These are phyloP conservation scores for Agastache rugosa DNA, from an alignment of 257 asterid genomes.

Conservation along the genomic window DNA sequence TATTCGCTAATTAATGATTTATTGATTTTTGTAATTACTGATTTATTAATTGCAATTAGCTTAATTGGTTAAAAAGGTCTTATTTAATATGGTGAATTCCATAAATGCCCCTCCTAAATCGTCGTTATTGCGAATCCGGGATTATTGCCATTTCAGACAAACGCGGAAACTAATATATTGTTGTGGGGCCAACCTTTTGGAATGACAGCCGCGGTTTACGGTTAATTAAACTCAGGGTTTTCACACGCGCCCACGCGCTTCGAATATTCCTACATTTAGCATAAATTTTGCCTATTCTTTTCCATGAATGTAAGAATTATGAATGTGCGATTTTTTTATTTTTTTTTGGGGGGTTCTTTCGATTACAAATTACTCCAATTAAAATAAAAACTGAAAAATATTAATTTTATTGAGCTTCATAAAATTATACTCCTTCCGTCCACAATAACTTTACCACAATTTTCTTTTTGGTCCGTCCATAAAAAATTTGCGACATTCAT, in stretches of 20 bases:
- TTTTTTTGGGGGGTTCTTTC: background rate
- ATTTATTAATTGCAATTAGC: slow-evolving; percentile 28
- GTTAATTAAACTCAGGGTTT: slow-evolving; percentile 9
- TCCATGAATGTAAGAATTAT: background rate
- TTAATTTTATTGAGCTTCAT: too few species aligned
- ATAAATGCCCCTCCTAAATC: slow-evolving; percentile 48
- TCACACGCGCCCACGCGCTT: slow-evolving; percentile 22
- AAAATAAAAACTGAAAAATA: too few species aligned
- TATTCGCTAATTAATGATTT: background rate
- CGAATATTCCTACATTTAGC: background rate
- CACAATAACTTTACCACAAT: too few species aligned
- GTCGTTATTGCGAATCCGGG: slow-evolving; percentile 41
- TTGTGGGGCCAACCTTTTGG: slow-evolving; percentile 45
- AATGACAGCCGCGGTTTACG: slow-evolving; percentile 41
- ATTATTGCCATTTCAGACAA: slow-evolving; percentile 4
- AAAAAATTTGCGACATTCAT: too few species aligned
- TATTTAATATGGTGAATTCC: slow-evolving; percentile 35
- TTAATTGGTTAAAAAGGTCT: slow-evolving; percentile 24
- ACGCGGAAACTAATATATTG: slow-evolving; percentile 39
- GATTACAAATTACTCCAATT: too few species aligned
- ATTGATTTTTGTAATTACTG: slow-evolving; percentile 9
- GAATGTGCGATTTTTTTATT: background rate
- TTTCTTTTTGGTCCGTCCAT: too few species aligned
- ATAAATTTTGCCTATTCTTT: background rate
- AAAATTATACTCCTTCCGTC: too few species aligned